Conservation (phyloP, 1,139 yeast species). For the Debaryomyces coudertii region DNA sequence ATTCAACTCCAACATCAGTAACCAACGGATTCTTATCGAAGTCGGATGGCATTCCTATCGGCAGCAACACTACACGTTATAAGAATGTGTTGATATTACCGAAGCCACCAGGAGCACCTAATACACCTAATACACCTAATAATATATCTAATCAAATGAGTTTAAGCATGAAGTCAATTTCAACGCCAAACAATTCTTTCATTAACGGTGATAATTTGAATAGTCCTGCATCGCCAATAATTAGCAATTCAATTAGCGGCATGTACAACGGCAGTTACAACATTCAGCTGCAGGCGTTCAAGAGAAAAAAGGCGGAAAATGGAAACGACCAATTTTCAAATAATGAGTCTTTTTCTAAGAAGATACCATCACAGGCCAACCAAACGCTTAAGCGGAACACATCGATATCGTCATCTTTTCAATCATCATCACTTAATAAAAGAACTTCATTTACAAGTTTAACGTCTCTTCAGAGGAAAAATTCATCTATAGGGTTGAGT, state of each 20-base stretch:
- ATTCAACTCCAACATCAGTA: slow-evolving; percentile 13
- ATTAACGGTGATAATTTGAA: slow-evolving; percentile 18
- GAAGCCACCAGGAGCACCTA: slow-evolving; percentile 30
- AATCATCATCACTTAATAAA: slow-evolving; percentile 25
- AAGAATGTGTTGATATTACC: slow-evolving; percentile 50
- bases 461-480: slow-evolving; percentile 19
- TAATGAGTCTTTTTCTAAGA: slow-evolving; percentile 18
- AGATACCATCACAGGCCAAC: slow-evolving; percentile 16
- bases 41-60: slow-evolving; percentile 10
- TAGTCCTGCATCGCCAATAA: slow-evolving; percentile 15
- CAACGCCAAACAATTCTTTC: slow-evolving; percentile 26
- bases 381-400: slow-evolving; percentile 23
- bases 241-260: background rate
- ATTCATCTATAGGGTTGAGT: slow-evolving; percentile 17
- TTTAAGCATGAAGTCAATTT: slow-evolving; percentile 25
- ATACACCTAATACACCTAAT: slow-evolving; percentile 15
- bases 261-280: background rate
- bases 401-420: slow-evolving; percentile 22
- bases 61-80: slow-evolving; percentile 24
- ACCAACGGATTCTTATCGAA: slow-evolving; percentile 13
- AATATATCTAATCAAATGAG: slow-evolving; percentile 17
- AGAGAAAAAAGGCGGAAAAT: slow-evolving; percentile 47
- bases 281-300: slow-evolving; percentile 34
- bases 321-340: slow-evolving; percentile 12
- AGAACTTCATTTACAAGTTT: slow-evolving; percentile 24